Evolutionary conservation across 176 grass and related monocot species (phyloP).

Genomic region (Carex cristatella): DNA sequence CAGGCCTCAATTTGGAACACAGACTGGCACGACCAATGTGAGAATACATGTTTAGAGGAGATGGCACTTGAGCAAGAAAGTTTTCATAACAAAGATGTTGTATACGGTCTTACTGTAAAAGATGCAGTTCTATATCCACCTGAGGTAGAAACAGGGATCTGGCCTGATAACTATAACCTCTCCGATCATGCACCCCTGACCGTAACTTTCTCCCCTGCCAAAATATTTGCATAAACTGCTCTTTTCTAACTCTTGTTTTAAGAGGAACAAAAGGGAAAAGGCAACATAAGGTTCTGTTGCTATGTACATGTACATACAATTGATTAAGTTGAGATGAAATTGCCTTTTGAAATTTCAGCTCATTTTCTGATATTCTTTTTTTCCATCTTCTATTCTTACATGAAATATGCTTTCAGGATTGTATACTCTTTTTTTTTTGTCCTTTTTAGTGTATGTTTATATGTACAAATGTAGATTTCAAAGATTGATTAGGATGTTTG

Average conservation of each 20-base stretch:
- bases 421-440: neutral
- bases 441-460: neutral
- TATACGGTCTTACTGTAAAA: constrained; percentile 76
- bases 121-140: constrained; percentile 81
- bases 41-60: neutral
- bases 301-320: constrained; percentile 15
- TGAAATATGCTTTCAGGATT: neutral
- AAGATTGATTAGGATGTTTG: neutral
- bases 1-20: constrained; percentile 20
- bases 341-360: constrained; percentile 21
- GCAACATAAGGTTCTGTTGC: constrained; percentile 8
- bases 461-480: neutral
- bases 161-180: constrained; percentile 82
- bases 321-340: constrained; percentile 7
- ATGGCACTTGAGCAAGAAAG: neutral
- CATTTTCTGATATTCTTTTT: neutral
- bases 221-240: constrained; percentile 28
- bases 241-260: neutral
- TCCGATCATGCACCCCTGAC: constrained; percentile 90
- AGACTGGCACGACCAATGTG: neutral
- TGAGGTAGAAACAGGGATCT: constrained; percentile 79
- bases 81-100: constrained; percentile 15
- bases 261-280: neutral
- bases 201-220: constrained; percentile 73
- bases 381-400: neutral